These are phyloP conservation scores for Candida stauntonica DNA, from an alignment of 805 yeast genomes.

Conservation along the genomic window DNA sequence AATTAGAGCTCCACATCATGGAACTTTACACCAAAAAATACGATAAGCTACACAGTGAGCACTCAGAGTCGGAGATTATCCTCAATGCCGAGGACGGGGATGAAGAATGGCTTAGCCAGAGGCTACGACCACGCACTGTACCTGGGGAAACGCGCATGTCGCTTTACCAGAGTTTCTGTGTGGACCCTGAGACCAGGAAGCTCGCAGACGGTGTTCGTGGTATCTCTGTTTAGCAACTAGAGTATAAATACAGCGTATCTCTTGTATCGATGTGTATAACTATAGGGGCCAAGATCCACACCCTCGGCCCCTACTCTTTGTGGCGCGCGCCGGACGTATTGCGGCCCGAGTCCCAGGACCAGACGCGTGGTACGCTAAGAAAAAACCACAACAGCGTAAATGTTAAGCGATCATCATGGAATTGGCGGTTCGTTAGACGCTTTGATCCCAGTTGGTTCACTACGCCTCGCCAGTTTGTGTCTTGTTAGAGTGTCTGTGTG, in stretches of 20 bases:
- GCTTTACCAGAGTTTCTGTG: slow-evolving; percentile 4
- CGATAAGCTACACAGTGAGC: slow-evolving; percentile 1
- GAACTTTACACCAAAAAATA: slow-evolving; percentile 6
- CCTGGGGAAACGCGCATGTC: slow-evolving; percentile 7
- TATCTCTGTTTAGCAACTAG: too few relatives aligned
- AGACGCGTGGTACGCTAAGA: background rate
- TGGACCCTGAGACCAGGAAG: too few relatives aligned
- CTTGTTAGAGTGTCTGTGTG: too few relatives aligned
- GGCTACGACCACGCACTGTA: slow-evolving; percentile 21
- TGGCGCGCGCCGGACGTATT: too few relatives aligned
- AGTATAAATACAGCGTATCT: too few relatives aligned
- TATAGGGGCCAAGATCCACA: too few relatives aligned
- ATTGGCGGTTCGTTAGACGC: background rate
- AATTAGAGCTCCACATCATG: slow-evolving; percentile 17
- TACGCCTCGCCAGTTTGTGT: too few relatives aligned
- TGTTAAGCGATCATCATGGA: background rate
- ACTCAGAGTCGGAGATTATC: slow-evolving; percentile 17
- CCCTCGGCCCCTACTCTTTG: too few relatives aligned
- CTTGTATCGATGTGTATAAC: too few relatives aligned
- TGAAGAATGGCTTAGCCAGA: slow-evolving; percentile 22
- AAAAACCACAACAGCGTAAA: background rate
- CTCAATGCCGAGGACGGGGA: slow-evolving; percentile 22
- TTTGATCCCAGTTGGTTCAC: too few relatives aligned
- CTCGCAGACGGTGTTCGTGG: too few relatives aligned
- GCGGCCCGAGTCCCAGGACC: background rate